Conservation (phyloP, 371 early-diverging fungal genomes). For the Mucor plumbeus region DNA sequence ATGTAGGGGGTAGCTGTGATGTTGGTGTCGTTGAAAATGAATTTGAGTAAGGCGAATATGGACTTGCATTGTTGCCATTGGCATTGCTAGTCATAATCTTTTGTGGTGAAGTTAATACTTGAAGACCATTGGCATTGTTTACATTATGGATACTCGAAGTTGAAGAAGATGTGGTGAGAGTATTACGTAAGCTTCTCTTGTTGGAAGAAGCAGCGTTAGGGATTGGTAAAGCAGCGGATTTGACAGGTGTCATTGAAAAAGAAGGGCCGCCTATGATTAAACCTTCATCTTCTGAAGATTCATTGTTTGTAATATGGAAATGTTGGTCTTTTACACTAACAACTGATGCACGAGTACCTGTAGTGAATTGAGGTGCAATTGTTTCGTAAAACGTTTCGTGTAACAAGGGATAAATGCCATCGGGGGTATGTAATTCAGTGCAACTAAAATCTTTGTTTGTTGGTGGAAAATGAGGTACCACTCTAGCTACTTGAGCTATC, state of each 20-base stretch:
- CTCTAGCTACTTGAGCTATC: constrained; percentile 1
- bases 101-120: constrained; percentile 24
- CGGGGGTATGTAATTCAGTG: constrained; percentile 57
- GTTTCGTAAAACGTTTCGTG: constrained; percentile 57
- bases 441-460: constrained; percentile 52
- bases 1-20: neutral
- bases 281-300: constrained; percentile 25
- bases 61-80: constrained; percentile 17
- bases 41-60: constrained; percentile 22
- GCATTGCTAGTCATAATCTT: constrained; percentile 17
- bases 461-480: constrained; percentile 41
- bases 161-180: constrained; percentile 21
- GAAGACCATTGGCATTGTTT: constrained; percentile 4
- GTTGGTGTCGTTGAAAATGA: constrained; percentile 18
- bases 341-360: constrained; percentile 52
- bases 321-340: constrained; percentile 16
- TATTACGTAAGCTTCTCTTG: constrained; percentile 11
- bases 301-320: constrained; percentile 3
- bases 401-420: constrained; percentile 58
- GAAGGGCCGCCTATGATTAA: neutral
- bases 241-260: constrained; percentile 23
- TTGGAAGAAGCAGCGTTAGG: constrained; percentile 39
- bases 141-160: constrained; percentile 11
- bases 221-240: constrained; percentile 45
- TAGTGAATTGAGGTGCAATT: constrained; percentile 54